A percentile compares a stretch with the other conserved stretches of the same genome.
These are phyloP conservation scores for Kazachstania taianensis DNA, from an alignment of 805 yeast species.

Conservation along the genomic window DNA sequence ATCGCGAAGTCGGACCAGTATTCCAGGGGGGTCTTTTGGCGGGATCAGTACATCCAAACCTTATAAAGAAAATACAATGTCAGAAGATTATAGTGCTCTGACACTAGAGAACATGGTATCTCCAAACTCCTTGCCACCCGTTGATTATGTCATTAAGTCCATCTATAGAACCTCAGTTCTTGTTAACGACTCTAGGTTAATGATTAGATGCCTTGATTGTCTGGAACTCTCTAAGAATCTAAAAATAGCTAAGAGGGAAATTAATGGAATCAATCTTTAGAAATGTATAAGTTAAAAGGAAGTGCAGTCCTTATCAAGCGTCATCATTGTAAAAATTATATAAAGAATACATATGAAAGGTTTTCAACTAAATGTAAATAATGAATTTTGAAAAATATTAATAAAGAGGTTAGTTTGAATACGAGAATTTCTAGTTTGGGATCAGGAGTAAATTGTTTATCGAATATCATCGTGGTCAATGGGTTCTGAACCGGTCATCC, in stretches of 20 bases:
- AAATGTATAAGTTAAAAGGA: neutral
- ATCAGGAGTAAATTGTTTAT: too few relatives aligned
- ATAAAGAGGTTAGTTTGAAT: neutral
- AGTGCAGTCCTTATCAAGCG: too few relatives aligned
- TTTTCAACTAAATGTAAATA: too few relatives aligned
- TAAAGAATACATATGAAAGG: neutral
- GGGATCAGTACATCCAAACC: constrained; percentile 4
- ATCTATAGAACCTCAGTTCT: constrained; percentile 53
- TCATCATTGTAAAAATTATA: too few relatives aligned
- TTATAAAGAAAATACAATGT: constrained; percentile 6
- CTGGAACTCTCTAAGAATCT: constrained; percentile 23
- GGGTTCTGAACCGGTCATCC: too few relatives aligned
- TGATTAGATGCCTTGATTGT: constrained; percentile 31
- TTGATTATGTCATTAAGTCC: constrained; percentile 44
- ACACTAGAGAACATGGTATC: constrained; percentile 50
- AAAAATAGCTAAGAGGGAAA: constrained; percentile 12
- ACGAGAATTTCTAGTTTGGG: neutral
- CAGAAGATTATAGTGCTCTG: constrained; percentile 23
- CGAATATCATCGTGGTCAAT: too few relatives aligned
- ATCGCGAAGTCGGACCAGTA: constrained; percentile 2
- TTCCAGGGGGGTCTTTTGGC: neutral
- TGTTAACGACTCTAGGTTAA: constrained; percentile 53
- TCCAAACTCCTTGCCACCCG: constrained; percentile 46
- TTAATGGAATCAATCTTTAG: neutral
- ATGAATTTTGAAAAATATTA: neutral